A percentile compares a stretch with the other conserved stretches of the same genome.
Conservation (phyloP, 192 early-diverging fungal species). For the Rhizophlyctis rosea region DNA sequence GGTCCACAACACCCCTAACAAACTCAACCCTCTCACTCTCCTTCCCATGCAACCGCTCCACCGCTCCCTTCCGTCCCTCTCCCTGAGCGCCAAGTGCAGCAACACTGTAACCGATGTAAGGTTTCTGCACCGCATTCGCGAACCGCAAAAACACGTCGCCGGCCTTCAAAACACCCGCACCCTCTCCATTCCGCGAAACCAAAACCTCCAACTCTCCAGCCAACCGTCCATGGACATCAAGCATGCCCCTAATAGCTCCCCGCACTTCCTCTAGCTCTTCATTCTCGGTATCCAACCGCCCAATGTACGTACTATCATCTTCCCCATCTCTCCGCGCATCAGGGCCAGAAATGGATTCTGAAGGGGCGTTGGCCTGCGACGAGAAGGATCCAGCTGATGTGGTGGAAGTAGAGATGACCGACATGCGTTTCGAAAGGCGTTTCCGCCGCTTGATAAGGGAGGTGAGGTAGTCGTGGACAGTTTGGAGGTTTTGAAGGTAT, state of each 20-base stretch:
- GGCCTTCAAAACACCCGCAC: not conserved
- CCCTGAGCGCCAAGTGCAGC: not conserved
- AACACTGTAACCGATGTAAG: not conserved
- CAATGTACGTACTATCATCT: conserved; percentile 11
- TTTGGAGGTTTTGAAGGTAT: conserved; percentile 22
- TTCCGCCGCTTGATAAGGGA: conserved; percentile 20
- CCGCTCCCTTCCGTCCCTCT: not conserved
- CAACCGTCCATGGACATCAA: not conserved
- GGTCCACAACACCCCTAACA: not conserved
- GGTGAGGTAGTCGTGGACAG: conserved; percentile 22
- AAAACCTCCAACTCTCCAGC: not conserved
- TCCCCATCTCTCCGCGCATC: not conserved
- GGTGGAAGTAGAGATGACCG: conserved; percentile 14
- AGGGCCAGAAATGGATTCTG: conserved; percentile 14
- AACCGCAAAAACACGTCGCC: not conserved
- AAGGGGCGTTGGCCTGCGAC: too few relatives aligned
- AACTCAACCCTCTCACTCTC: not conserved
- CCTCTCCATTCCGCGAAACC: not conserved
- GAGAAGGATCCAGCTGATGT: too few relatives aligned
- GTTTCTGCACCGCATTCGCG: not conserved
- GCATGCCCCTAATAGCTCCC: not conserved
- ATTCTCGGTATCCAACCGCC: conserved; percentile 2
- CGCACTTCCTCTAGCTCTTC: not conserved
- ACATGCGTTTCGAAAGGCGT: conserved; percentile 24
- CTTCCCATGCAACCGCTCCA: not conserved